A percentile compares a stretch with the other conserved stretches of the same genome.
Conservation (phyloP, 306 rosid species). For the Comarum palustre region DNA sequence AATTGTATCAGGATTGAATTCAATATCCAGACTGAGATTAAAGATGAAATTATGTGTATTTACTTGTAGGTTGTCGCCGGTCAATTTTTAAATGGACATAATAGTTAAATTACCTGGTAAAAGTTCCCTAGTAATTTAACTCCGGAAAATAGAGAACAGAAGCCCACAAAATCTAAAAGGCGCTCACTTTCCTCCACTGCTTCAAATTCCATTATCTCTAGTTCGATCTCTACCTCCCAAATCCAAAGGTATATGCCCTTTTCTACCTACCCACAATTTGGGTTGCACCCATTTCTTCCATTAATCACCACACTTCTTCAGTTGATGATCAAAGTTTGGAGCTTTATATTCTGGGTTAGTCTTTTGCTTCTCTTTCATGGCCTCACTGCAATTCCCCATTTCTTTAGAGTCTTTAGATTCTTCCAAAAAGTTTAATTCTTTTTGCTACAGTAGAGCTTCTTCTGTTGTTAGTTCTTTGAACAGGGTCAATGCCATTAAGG, state of each 20-base stretch:
- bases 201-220: slow-evolving; percentile 38
- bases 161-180: slow-evolving; percentile 1
- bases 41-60: too few relatives aligned
- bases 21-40: too few relatives aligned
- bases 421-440: slow-evolving; percentile 35
- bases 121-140: neutral
- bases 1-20: too few relatives aligned
- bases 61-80: too few relatives aligned
- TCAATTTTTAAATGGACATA: too few relatives aligned
- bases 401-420: slow-evolving; percentile 46
- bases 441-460: slow-evolving; percentile 35
- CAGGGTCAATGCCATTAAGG: slow-evolving; percentile 34
- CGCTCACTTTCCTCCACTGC: slow-evolving; percentile 43
- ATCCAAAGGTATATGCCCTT: slow-evolving; percentile 21
- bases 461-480: slow-evolving; percentile 30
- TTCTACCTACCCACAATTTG: neutral
- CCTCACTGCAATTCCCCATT: slow-evolving; percentile 50
- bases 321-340: neutral
- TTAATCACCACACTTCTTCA: neutral
- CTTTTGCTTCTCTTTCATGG: slow-evolving; percentile 42
- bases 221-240: slow-evolving; percentile 21
- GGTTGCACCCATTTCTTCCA: neutral
- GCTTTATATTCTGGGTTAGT: slow-evolving; percentile 14
- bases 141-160: neutral
- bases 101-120: neutral